Evolutionary conservation across 306 rosid genomes (phyloP).

Genomic region (Cucumis sativus): DNA sequence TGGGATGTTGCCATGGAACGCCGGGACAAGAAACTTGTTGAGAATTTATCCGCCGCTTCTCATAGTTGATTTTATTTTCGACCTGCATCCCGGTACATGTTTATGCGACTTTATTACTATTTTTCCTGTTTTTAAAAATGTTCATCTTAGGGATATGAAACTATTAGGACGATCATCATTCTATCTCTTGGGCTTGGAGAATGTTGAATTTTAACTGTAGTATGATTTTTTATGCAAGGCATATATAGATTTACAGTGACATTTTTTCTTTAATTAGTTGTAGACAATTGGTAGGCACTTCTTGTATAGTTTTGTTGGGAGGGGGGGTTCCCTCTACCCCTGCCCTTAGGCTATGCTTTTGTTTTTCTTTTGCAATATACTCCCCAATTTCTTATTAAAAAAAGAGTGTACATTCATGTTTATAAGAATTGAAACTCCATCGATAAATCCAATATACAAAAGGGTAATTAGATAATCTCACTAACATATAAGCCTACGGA

Average conservation of each 20-base stretch:
- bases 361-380: too few species aligned
- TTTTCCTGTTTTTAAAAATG: background rate
- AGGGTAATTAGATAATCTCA: background rate
- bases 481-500: background rate
- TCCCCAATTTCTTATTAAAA: too few species aligned
- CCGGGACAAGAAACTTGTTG: conserved; percentile 78
- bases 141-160: background rate
- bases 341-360: too few species aligned
- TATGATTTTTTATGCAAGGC: background rate
- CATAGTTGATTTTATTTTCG: conserved; percentile 3
- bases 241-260: background rate
- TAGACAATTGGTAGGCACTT: too few species aligned
- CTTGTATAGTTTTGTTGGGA: too few species aligned
- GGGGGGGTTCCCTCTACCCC: too few species aligned
- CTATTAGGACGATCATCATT: background rate
- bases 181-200: background rate
- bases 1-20: conserved; percentile 99
- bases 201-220: background rate
- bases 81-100: background rate
- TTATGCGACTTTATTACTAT: background rate
- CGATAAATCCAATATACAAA: background rate
- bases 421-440: background rate
- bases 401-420: background rate
- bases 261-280: background rate
- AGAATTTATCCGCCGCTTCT: conserved; percentile 30